phyloP scores from a whole-genome alignment of 805 yeast species.

The Metschnikowia cubensis region DNA sequence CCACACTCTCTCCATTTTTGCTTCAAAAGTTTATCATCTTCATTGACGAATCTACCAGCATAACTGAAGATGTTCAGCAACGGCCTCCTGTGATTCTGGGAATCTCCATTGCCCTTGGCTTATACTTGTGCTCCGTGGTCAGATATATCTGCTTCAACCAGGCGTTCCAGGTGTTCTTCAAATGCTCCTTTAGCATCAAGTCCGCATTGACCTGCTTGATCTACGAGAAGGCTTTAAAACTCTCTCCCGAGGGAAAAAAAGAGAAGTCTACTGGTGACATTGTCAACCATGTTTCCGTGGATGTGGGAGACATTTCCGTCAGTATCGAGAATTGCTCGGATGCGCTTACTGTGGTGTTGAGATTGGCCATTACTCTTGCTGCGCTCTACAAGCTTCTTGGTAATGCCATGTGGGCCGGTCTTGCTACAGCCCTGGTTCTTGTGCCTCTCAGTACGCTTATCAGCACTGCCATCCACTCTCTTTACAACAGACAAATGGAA shows the following conservation, averaged over 20 bases:
- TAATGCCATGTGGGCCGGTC: slow-evolving; percentile 54
- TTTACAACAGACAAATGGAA: slow-evolving; percentile 56
- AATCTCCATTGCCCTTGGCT: slow-evolving; percentile 81
- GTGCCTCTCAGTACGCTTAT: slow-evolving; percentile 54
- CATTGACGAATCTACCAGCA: slow-evolving; percentile 16
- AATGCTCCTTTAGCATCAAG: slow-evolving; percentile 18
- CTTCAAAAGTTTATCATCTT: slow-evolving; percentile 27
- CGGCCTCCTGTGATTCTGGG: slow-evolving; percentile 48
- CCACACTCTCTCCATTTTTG: slow-evolving; percentile 27
- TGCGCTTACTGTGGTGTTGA: slow-evolving; percentile 44
- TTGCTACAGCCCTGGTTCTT: slow-evolving; percentile 49
- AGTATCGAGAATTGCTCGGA: slow-evolving; percentile 53
- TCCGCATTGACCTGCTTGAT: slow-evolving; percentile 62
- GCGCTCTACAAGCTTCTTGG: slow-evolving; percentile 58
- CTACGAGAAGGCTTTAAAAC: slow-evolving; percentile 62
- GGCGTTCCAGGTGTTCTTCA: slow-evolving; percentile 15
- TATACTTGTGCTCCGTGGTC: slow-evolving; percentile 25
- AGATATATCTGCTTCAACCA: slow-evolving; percentile 20
- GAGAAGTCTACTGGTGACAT: slow-evolving; percentile 72
- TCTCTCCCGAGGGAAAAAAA: slow-evolving; percentile 64
- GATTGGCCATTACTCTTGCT: slow-evolving; percentile 48
- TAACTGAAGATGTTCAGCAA: not conserved
- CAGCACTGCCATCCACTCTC: slow-evolving; percentile 39
- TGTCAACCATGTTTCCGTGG: slow-evolving; percentile 74
- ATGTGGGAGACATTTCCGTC: slow-evolving; percentile 55